Evolutionary conservation across 768 basidiomycete species (phyloP).

Genomic region (Plicaturopsis crispa): DNA sequence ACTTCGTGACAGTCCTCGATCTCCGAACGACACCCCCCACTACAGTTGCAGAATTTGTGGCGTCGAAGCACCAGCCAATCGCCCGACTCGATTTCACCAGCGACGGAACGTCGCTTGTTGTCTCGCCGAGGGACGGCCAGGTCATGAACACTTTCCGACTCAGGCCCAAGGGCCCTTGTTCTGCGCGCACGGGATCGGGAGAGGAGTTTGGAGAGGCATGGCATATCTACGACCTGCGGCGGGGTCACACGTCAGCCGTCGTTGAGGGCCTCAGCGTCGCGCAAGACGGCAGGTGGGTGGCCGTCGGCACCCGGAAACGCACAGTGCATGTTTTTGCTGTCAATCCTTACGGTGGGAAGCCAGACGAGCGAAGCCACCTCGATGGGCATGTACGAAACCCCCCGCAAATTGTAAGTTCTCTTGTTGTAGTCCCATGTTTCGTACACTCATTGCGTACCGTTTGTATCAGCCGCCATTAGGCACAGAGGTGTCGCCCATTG

Average conservation of each 20-base stretch:
- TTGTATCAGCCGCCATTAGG: slow-evolving; percentile 38
- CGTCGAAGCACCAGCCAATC: slow-evolving; percentile 38
- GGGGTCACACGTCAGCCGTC: slow-evolving; percentile 65
- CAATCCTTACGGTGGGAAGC: slow-evolving; percentile 68
- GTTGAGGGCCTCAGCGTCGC: slow-evolving; percentile 35
- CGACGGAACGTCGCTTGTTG: slow-evolving; percentile 46
- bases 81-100: slow-evolving; percentile 39
- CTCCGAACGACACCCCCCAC: slow-evolving; percentile 25
- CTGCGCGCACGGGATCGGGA: slow-evolving; percentile 1
- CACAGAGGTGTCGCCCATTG: slow-evolving; percentile 48
- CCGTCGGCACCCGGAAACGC: slow-evolving; percentile 54
- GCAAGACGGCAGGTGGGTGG: slow-evolving; percentile 60
- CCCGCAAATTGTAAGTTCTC: slow-evolving; percentile 32
- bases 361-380: slow-evolving; percentile 56
- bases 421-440: background rate
- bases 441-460: slow-evolving; percentile 1
- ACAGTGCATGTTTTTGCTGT: slow-evolving; percentile 69
- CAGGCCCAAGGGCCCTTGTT: slow-evolving; percentile 16
- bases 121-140: slow-evolving; percentile 50
- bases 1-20: slow-evolving; percentile 53
- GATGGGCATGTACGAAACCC: slow-evolving; percentile 50
- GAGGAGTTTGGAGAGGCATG: slow-evolving; percentile 24
- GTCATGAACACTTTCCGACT: slow-evolving; percentile 40
- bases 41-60: slow-evolving; percentile 40
- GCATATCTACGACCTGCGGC: slow-evolving; percentile 60